Base-by-base conservation (phyloP, 139 green algal species). In the Coccomyxa sp. region DNA sequence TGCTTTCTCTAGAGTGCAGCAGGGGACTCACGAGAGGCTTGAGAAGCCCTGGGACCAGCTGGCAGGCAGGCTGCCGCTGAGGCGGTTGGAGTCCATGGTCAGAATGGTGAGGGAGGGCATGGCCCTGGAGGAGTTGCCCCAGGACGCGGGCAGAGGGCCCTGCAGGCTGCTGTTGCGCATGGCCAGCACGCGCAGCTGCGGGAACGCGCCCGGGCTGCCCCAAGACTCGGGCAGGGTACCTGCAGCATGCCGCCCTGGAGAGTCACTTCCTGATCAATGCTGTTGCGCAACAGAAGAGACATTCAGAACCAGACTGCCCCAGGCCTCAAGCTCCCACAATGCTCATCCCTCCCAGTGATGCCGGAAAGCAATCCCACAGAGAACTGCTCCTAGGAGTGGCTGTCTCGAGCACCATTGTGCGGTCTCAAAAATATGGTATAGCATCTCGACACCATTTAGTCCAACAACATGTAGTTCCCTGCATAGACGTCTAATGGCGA, bases 161-260 rank as follows among this genome's bases (percentile, higher is more conserved):
- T 22, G 68, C 22, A 87, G 31, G 35, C 68, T 68, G 69, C 78
- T 85, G 68, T 77, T 72, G 54, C 75, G 77, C 18, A 83, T 50
- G 12, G 82, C 37, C 55, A 85, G 41, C 70, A 70, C n/a, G 22
- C 16, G 24, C 68, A 85, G 72, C 12, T 14, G 38, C 8, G 83
- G 76, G 31, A 87, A 82, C n/a, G 75, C 70, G 34, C 77, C 77
- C 6, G 70, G 71, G 40, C 31, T 70, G 34, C 77, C 81, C 77
- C 72, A 85, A 0, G 35, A 68, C 18, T 36, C 0, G 16, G 77
- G 76, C 40, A 82, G 76, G 2, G 38, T 68, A n/a, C 64, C 64
- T 44, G 39, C 27, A 34, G 12, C 10, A 12, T 82, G 73, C 78
- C 55, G 54, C 37, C 64, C 70, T 74, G 14, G 8, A 8, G 10